Evolutionary conservation across 805 yeast genomes (phyloP).

Genomic region (Ogataea salicorniae): DNA sequence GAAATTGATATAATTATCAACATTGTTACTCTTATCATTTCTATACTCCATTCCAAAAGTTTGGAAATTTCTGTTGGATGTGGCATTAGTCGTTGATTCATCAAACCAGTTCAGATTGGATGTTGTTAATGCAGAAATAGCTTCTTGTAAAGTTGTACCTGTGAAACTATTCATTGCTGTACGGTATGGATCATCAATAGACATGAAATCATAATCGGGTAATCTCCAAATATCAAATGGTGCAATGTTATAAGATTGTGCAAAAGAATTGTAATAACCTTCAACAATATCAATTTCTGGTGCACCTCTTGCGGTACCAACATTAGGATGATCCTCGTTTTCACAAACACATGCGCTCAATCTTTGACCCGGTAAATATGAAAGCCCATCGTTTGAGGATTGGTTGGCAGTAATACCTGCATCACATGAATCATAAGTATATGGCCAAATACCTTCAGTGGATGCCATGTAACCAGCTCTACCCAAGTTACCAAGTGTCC

Average conservation of each 20-base stretch:
- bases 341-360: constrained; percentile 68
- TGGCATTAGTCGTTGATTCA: not conserved
- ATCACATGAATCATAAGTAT: constrained; percentile 71
- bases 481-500: constrained; percentile 83
- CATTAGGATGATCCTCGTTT: constrained; percentile 74
- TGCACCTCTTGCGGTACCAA: constrained; percentile 78
- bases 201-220: constrained; percentile 35
- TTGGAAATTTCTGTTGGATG: constrained; percentile 25
- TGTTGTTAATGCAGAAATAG: constrained; percentile 34
- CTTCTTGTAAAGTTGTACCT: constrained; percentile 37
- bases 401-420: constrained; percentile 87
- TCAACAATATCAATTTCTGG: constrained; percentile 86
- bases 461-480: constrained; percentile 77
- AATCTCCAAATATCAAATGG: constrained; percentile 41
- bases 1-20: constrained; percentile 33
- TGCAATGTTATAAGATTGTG: constrained; percentile 40
- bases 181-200: constrained; percentile 24
- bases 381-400: constrained; percentile 73
- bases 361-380: constrained; percentile 72
- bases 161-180: constrained; percentile 35
- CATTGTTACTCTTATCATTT: constrained; percentile 19
- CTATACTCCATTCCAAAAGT: constrained; percentile 33
- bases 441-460: constrained; percentile 88
- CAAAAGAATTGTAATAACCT: constrained; percentile 34
- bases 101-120: constrained; percentile 36